Base-by-base conservation (phyloP, 202 grass and related monocot species). In the Saccharum hybrid region DNA sequence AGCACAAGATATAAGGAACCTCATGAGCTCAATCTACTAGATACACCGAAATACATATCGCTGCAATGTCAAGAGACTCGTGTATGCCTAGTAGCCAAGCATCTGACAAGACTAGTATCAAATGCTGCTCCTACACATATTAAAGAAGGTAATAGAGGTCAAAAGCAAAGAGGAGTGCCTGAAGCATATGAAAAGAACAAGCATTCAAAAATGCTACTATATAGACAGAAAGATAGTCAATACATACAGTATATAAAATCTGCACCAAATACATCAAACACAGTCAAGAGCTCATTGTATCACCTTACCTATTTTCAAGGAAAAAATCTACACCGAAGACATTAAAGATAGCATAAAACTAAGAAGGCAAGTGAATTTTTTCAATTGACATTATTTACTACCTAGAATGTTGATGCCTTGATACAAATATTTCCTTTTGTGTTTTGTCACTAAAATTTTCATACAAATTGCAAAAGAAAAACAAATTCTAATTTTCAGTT, bases 341-440 rank as follows among this genome's bases (percentile, higher is more conserved):
- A 60, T 21, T 23, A 60, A 60, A 60, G 57, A 23, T 60, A 60
- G 9, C 23, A 70, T 26, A 13, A 70, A 70, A 70, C 38, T 42
- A 70, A 42, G 38, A 70, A 42, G n/a, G 38, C 39, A 70, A 70
- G n/a, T 70, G 67, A 23, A 7, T 70, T 70, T 70, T 71, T 71
- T 16, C 56, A 60, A 52, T 31, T 73, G 8, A 1, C 45, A 16
- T 49, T 66, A 14, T 65, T 66, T n/a, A 46, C 3, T 22, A 65
- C 6, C 18, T 51, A 67, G 7, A 57, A 75, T 75, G 49, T 42
- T 49, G 8, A 37, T 31, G 57, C 57, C 57, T 61, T 26, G 10
- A 26, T 61, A 80, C 33, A 38, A 38, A 15, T 49, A 23, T 39
- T 37, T 37, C 16, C 4, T 39, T 51, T 23, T 15, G 28, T 30